Evolutionary conservation across 176 grass and related monocot genomes (phyloP).

Genomic region (Zizania latifolia): DNA sequence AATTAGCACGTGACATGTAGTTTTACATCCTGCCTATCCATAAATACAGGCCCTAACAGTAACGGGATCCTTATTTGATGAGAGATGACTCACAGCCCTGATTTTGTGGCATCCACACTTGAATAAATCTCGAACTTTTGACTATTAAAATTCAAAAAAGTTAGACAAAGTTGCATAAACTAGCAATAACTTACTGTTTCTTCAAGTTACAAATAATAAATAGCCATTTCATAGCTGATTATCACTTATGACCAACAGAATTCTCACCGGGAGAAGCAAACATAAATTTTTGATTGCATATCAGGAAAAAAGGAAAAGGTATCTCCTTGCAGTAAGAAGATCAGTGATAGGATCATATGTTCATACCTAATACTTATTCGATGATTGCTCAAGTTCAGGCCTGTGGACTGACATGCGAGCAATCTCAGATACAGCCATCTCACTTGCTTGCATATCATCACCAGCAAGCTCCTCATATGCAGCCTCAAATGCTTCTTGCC

Average conservation of each 20-base stretch:
- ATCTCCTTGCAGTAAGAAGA: background rate
- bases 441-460: constrained; percentile 47
- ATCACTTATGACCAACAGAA: background rate
- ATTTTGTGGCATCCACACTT: background rate
- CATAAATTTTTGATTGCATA: background rate
- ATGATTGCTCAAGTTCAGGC: constrained; percentile 51
- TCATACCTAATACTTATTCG: constrained; percentile 31
- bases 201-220: background rate
- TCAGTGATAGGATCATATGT: background rate
- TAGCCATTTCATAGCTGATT: background rate
- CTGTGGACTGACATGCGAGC: constrained; percentile 59
- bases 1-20: background rate
- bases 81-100: background rate
- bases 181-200: background rate
- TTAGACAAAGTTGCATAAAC: background rate
- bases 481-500: constrained; percentile 87
- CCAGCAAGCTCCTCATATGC: constrained; percentile 78
- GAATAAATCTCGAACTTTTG: background rate
- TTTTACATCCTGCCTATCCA: background rate
- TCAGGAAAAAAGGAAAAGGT: background rate
- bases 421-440: constrained; percentile 65
- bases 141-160: background rate
- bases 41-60: background rate
- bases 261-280: background rate
- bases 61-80: constrained; percentile 3